These are phyloP conservation scores for Fomes fomentarius DNA, from an alignment of 1,284 basidiomycete genomes.

Conservation along the genomic window DNA sequence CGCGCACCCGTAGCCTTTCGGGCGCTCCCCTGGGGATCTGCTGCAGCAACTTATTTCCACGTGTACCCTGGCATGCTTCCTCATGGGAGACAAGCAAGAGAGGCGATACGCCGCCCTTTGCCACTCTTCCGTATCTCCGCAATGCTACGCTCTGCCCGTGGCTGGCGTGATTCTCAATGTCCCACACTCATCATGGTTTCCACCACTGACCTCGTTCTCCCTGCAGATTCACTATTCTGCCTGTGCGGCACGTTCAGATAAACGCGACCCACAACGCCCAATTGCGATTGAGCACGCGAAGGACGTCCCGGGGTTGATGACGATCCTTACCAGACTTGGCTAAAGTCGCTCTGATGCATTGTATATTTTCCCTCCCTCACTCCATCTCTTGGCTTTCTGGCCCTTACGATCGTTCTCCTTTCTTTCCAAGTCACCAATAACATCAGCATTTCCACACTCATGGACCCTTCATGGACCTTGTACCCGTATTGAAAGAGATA, in stretches of 20 bases:
- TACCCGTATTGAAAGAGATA: slow-evolving; percentile 15
- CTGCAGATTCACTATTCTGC: slow-evolving; percentile 63
- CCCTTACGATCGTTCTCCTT: not conserved
- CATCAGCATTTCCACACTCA: not conserved
- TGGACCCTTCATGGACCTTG: slow-evolving; percentile 14
- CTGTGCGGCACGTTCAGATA: slow-evolving; percentile 40
- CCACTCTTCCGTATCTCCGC: too few species aligned
- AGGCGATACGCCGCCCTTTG: too few species aligned
- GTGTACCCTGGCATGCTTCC: too few species aligned
- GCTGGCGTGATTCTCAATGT: too few species aligned
- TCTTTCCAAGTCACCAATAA: not conserved
- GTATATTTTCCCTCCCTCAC: not conserved
- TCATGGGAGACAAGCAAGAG: too few species aligned
- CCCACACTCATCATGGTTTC: not conserved
- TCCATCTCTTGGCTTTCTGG: not conserved
- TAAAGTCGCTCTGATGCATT: slow-evolving; percentile 3
- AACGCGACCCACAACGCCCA: slow-evolving; percentile 36
- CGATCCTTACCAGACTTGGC: slow-evolving; percentile 30
- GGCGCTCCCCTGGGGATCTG: too few species aligned
- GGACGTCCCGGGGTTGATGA: slow-evolving; percentile 41
- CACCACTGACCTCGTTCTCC: slow-evolving; percentile 1
- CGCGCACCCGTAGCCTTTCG: too few species aligned
- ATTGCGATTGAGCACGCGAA: slow-evolving; percentile 35
- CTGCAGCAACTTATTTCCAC: too few species aligned
- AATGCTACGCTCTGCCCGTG: too few species aligned